Base-by-base conservation (phyloP, 106 monocot genomes). In the Acanthochlamys bracteata region DNA sequence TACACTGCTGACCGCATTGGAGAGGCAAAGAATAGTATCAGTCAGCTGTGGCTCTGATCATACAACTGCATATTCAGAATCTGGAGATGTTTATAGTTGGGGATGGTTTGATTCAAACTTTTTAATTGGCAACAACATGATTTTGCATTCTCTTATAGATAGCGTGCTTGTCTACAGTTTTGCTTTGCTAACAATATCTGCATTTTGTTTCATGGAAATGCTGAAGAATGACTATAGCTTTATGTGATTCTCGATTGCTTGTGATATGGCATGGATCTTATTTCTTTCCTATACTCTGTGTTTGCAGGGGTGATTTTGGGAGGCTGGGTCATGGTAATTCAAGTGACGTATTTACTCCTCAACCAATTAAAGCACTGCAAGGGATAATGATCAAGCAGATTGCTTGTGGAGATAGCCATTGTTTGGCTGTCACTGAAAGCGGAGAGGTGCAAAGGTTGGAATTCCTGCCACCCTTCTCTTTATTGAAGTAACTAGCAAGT, bases 351-450 rank as follows among this genome's bases (percentile, higher is more conserved):
- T 90, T 95, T 70, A 84, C 78, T 71, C 95, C 95, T n/a, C 95
- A 90, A 64, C 90, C 95, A 57, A 75, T 95, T 26, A 95, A 87
- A 68, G 95, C 90, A 25, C 73, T 95, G 55, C 87, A 84, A 72
- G 82, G 90, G 49, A 75, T 95, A 46, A 76, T 63, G 66, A 90
- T 95, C 40, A 87, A 76, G 63, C 95, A 95, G 63, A 95, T 90
- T 59, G 95, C 95, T 64, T 95, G 95, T 74, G 95, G 95, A 25
- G 95, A 95, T 71, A 95, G 95, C 67, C 95, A 95, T 72, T 95
- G 95, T 70, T 73, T 95, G 63, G 95, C 95, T 55, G 84, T 95
- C 21, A 90, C 95, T 46, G 72, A 84, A 63, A 64, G 80, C 25
- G 95, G 95, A 19, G 78, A 80, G 61, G 93, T 89, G 39, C 93